These are phyloP conservation scores for Syzygium jambos DNA, from an alignment of 345 rosid genomes.

Conservation along the genomic window DNA sequence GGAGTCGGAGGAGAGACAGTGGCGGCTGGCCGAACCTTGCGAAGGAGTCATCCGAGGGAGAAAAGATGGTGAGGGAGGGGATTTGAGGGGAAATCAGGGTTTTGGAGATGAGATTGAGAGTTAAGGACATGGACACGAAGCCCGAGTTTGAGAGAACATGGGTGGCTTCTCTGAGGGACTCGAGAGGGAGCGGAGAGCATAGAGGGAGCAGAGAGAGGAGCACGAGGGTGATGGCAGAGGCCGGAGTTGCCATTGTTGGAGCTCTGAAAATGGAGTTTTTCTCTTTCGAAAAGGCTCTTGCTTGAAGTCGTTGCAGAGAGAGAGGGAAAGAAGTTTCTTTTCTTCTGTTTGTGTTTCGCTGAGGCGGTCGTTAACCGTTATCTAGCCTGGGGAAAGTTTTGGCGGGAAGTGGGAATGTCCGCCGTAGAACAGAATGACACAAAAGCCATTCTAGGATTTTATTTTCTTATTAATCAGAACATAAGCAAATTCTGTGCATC, in stretches of 20 bases:
- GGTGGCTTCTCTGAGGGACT: constrained; percentile 11
- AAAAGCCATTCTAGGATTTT: background rate
- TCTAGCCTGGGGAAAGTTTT: background rate
- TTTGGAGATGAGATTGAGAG: constrained; percentile 15
- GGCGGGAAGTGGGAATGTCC: background rate
- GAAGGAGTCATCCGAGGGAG: constrained; percentile 34
- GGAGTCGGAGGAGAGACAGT: constrained; percentile 25
- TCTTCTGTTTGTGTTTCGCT: background rate
- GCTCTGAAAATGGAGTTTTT: background rate
- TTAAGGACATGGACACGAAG: constrained; percentile 29
- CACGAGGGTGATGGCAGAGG: background rate
- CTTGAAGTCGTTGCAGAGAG: background rate
- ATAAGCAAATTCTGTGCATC: background rate
- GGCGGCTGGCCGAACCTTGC: constrained; percentile 24
- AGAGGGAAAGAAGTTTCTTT: background rate
- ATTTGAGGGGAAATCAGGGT: constrained; percentile 2
- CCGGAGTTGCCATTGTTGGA: constrained; percentile 15
- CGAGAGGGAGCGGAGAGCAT: constrained; percentile 3
- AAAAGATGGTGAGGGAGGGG: constrained; percentile 32
- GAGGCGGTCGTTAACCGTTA: background rate
- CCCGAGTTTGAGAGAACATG: constrained; percentile 20
- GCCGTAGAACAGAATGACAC: background rate
- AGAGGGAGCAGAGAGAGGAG: constrained; percentile 1
- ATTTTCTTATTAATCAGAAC: background rate
- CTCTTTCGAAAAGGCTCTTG: background rate